Evolutionary conservation across 495 filamentous ascomycete genomes (phyloP).

Genomic region (Daldinia decipiens): DNA sequence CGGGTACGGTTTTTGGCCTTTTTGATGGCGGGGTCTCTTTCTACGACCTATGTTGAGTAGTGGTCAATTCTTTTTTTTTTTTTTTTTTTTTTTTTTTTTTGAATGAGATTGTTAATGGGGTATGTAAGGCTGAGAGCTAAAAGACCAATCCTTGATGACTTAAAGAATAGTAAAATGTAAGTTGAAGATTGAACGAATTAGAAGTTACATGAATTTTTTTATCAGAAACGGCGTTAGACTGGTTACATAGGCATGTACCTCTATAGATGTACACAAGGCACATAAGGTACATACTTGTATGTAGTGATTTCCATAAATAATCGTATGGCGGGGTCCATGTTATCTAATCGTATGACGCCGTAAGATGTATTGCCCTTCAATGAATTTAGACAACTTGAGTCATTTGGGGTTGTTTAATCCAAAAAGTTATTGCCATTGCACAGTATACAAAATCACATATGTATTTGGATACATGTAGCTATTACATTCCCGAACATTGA

Average conservation of each 20-base stretch:
- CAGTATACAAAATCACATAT: not conserved
- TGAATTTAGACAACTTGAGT: not conserved
- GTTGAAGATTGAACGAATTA: constrained; percentile 4
- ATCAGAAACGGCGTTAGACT: constrained; percentile 5
- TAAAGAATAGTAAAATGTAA: constrained; percentile 3
- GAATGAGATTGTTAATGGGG: not conserved
- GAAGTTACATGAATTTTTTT: constrained; percentile 10
- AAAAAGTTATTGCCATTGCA: not conserved
- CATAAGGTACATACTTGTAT: not conserved
- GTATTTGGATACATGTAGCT: not conserved
- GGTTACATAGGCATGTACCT: not conserved
- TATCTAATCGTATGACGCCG: constrained; percentile 13
- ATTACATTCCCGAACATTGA: not conserved
- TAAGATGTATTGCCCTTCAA: not conserved
- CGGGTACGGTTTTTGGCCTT: constrained; percentile 43
- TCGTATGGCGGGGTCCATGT: not conserved
- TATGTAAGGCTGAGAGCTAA: not conserved
- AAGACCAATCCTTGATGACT: not conserved
- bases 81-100: too few relatives aligned
- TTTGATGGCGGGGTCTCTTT: constrained; percentile 45
- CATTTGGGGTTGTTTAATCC: not conserved
- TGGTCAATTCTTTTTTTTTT: too few relatives aligned
- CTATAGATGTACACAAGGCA: not conserved
- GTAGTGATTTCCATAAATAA: too few relatives aligned
- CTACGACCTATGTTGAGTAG: constrained; percentile 45